Conservation (phyloP, 1,284 basidiomycete genomes). For the Trichosporon inkin region DNA sequence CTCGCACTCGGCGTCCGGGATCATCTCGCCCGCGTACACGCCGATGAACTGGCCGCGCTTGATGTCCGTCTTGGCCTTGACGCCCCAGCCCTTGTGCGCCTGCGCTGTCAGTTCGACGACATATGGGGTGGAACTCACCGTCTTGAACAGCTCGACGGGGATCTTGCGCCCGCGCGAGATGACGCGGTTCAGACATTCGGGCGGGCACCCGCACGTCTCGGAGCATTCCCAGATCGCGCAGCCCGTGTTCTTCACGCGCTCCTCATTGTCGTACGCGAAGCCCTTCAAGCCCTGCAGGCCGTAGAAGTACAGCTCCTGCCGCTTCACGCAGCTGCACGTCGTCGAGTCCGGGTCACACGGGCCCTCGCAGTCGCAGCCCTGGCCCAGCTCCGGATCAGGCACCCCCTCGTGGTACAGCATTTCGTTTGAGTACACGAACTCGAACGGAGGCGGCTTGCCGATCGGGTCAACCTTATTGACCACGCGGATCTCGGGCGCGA, state of each 20-base stretch:
- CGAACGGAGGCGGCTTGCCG: conserved; percentile 54
- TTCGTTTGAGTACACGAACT: conserved; percentile 44
- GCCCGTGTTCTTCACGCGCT: conserved; percentile 55
- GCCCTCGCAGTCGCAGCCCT: conserved; percentile 69
- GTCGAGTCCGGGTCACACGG: conserved; percentile 64
- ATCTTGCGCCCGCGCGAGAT: conserved; percentile 28
- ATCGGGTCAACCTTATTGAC: conserved; percentile 63
- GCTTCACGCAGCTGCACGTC: conserved; percentile 63
- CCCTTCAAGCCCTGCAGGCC: conserved; percentile 49
- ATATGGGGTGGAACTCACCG: conserved; percentile 20
- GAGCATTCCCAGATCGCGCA: conserved; percentile 85
- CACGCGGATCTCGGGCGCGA: conserved; percentile 63
- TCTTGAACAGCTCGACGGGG: conserved; percentile 59
- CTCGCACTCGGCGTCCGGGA: conserved; percentile 65
- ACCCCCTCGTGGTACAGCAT: conserved; percentile 68
- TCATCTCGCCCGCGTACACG: conserved; percentile 76
- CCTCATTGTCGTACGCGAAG: conserved; percentile 63
- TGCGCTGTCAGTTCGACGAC: conserved; percentile 8
- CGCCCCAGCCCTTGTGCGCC: conserved; percentile 67
- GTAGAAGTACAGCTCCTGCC: conserved; percentile 56
- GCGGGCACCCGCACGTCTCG: conserved; percentile 70
- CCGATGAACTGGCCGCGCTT: conserved; percentile 69
- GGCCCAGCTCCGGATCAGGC: conserved; percentile 61
- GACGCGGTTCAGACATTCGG: conserved; percentile 76
- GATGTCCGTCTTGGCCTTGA: conserved; percentile 63